Evolutionary conservation across 495 filamentous ascomycete genomes (phyloP), one percentile per base, ranked within the genome.

Genomic region (Xylaria intraflava): DNA sequence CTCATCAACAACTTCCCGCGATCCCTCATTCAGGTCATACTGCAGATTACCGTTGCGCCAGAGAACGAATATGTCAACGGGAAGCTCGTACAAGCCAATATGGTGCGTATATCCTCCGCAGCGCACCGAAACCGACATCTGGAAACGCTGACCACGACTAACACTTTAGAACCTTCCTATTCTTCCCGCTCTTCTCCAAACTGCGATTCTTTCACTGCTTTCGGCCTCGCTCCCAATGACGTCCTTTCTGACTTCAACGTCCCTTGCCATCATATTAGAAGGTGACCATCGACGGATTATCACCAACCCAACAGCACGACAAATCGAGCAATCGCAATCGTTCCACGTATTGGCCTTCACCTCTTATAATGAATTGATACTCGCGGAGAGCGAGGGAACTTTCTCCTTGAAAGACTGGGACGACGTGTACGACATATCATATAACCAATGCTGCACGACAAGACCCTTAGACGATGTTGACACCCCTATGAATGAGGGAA

Each of bases 341-440:
- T 75, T 89, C 24, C 89, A 94, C 62, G 86, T 86, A 22, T 69
- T 96, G 27, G 84, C 83, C 2, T 92, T 90, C 59, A 86, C 86
- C 23, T 86, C 83, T 6, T 80, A 83, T 46, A 81, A 83, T 16
- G 85, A 89, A 47, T 67, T 95, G 27, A 68, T 95, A 16, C 67
- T 95, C 38, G 83, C 80, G 30, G 86, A 95, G 65, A 94, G 89
- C 63, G 81, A 91, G 60, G 92, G 92, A 0, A 68, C 71, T 27
- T 97, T 96, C 60, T 80, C 79, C 19, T 75, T 87, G 52, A 80
- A 85, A 33, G 84, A 80, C 31, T 96, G 91, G 89, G 83, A 91
- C 46, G 70, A 74, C 17, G 81, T 85, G 5, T 83, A 80, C 63
- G 75, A 85, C 60, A 72, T 73, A 44, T 89, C 85, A 27, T 72